Conservation (phyloP, 345 rosid genomes). For the Gossypium stocksii region DNA sequence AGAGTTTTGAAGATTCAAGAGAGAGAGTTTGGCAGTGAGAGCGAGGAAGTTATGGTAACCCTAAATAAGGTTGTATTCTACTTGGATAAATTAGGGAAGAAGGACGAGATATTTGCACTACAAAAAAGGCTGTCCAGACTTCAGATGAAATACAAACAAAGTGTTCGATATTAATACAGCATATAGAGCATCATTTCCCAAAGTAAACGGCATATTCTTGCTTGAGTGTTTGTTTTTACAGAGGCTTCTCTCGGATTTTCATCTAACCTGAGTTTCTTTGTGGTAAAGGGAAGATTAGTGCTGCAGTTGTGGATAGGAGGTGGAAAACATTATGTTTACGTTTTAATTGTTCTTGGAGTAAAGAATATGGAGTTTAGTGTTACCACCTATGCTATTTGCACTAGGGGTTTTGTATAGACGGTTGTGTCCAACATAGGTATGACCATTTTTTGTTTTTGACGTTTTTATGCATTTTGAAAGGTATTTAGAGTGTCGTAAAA, state of each 20-base stretch:
- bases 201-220: neutral
- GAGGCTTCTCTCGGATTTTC: neutral
- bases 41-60: slow-evolving; percentile 58
- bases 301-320: neutral
- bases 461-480: too few relatives aligned
- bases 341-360: too few relatives aligned
- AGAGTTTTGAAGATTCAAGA: slow-evolving; percentile 75
- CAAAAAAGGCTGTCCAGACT: slow-evolving; percentile 60
- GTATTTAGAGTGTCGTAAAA: too few relatives aligned
- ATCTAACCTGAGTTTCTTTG: neutral
- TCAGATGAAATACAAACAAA: slow-evolving; percentile 50
- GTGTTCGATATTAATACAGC: slow-evolving; percentile 18
- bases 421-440: too few relatives aligned
- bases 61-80: slow-evolving; percentile 61
- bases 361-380: too few relatives aligned
- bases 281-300: neutral
- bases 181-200: neutral
- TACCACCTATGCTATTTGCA: too few relatives aligned
- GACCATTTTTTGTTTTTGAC: too few relatives aligned
- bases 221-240: neutral
- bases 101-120: slow-evolving; percentile 53
- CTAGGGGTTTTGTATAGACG: too few relatives aligned
- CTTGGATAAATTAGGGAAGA: slow-evolving; percentile 63
- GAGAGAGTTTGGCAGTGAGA: slow-evolving; percentile 58
- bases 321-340: too few relatives aligned